Evolutionary conservation across 169 alveolate species (phyloP).

Genomic region (Plasmodium billcollinsi): DNA sequence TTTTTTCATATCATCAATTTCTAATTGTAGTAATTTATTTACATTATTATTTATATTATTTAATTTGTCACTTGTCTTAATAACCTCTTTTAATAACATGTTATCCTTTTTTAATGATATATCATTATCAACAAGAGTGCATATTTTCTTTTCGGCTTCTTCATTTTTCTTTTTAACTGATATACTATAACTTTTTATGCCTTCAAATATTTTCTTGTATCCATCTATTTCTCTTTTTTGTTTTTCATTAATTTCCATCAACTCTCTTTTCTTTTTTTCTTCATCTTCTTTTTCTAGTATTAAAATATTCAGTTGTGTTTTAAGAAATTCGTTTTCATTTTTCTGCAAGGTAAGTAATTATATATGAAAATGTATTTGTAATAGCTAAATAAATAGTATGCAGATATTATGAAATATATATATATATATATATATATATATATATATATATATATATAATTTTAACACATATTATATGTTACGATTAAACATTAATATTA

Average conservation of each 20-base stretch:
- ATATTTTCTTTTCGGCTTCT: conserved; percentile 47
- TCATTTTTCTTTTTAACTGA: conserved; percentile 36
- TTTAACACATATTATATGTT: not conserved
- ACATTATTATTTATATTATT: conserved; percentile 45
- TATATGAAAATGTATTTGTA: not conserved
- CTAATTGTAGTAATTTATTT: conserved; percentile 7
- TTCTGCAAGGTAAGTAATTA: conserved; percentile 2
- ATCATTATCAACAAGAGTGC: conserved; percentile 22
- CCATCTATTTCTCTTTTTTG: conserved; percentile 69
- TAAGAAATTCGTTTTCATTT: conserved; percentile 32
- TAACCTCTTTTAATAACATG: conserved; percentile 29
- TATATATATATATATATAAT: not conserved
- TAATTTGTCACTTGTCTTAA: conserved; percentile 46
- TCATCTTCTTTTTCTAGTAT: conserved; percentile 56
- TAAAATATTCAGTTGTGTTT: conserved; percentile 12
- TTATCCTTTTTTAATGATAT: conserved; percentile 39
- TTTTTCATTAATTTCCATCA: conserved; percentile 22
- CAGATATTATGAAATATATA: no score
- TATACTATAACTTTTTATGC: conserved; percentile 30
- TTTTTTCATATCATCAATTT: conserved; percentile 20
- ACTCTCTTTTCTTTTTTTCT: conserved; percentile 17
- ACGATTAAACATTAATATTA: not conserved
- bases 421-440: not conserved
- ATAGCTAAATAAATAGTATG: not conserved
- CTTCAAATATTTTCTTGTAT: conserved; percentile 55